Base-by-base conservation (phyloP, 2,329 filamentous ascomycete species). In the Stenocarpella maydis region DNA sequence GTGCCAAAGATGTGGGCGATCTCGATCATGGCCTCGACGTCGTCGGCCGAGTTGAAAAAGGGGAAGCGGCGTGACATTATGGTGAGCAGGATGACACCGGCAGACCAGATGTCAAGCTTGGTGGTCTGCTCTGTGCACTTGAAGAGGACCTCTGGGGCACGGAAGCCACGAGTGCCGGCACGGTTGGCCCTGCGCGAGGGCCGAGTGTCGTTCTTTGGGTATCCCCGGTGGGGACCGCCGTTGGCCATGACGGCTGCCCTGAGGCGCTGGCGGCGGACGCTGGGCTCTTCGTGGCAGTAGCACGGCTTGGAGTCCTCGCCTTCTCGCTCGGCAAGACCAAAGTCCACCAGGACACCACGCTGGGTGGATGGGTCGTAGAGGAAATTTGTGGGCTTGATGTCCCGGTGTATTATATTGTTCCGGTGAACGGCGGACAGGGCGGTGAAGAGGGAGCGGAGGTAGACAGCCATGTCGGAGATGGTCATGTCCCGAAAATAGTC, bases 11-110 rank as follows among this genome's bases (percentile, higher is more conserved):
- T 97, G 69, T 94, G 97, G 43, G 95, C 93, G 74, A 99, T 97
- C 80, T 99, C 96, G 74, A 99, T 95, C 87, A 98, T 92, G 64
- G 96, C 96, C 77, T 99, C 96, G 58, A 99, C 92, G 76, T 99
- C 96, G 78, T 99, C 96, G n/a, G 94, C 92, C 54, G 93, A 97
- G 81, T 99, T 98, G 86, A 99, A 99, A 81, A 99, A 99, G 1
- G 96, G 96, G 76, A 99, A 99, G 4, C 96, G 90, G 68, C 92
- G 92, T 49, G 93, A 95, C 17, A 99, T 85, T 72, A 99, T 92
- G 0, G 96, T 99, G n/a, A 99, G 85, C 2, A 99, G 86, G 67
- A 99, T 97, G n/a, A 99, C 95, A 50, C 96, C 96, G 0, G 91
- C 95, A 28, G 94, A 97, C 96, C 96, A 99, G 73, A 99, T 92